These are phyloP conservation scores for Termitomyces sp. DNA, from an alignment of 768 basidiomycete genomes.

Conservation along the genomic window DNA sequence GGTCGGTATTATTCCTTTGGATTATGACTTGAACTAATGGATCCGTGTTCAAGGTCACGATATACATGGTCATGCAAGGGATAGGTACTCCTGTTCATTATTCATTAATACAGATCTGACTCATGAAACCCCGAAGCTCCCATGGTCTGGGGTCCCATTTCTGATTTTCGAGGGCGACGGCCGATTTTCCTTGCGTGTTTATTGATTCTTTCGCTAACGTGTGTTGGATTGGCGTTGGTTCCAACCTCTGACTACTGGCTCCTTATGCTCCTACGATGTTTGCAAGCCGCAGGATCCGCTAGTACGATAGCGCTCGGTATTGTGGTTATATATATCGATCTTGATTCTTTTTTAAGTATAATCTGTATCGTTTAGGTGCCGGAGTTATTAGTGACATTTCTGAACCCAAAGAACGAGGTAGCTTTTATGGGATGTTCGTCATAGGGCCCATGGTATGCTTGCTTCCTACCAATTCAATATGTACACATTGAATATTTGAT, in stretches of 20 bases:
- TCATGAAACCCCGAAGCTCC: conserved; percentile 34
- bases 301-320: conserved; percentile 72
- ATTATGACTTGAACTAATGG: neutral
- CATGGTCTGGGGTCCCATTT: conserved; percentile 67
- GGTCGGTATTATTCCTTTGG: conserved; percentile 33
- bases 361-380: conserved; percentile 35
- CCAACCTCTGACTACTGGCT: conserved; percentile 67
- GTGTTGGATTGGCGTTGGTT: conserved; percentile 51
- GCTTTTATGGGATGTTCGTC: conserved; percentile 64
- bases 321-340: neutral
- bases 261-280: conserved; percentile 69
- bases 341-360: neutral
- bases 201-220: conserved; percentile 56
- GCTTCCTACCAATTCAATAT: neutral
- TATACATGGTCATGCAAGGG: conserved; percentile 70
- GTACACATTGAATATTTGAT: conserved; percentile 2
- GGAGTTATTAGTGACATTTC: conserved; percentile 81
- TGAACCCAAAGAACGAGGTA: conserved; percentile 64
- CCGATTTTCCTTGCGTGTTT: conserved; percentile 62
- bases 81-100: conserved; percentile 30
- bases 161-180: conserved; percentile 61
- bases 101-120: neutral
- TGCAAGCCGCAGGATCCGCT: conserved; percentile 77
- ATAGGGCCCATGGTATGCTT: conserved; percentile 54
- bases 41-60: conserved; percentile 41